A percentile compares a stretch with the other conserved stretches of the same genome.
Evolutionary conservation across 177 flowering plant genomes (phyloP).

Genomic region (Tripterygium wilfordii): DNA sequence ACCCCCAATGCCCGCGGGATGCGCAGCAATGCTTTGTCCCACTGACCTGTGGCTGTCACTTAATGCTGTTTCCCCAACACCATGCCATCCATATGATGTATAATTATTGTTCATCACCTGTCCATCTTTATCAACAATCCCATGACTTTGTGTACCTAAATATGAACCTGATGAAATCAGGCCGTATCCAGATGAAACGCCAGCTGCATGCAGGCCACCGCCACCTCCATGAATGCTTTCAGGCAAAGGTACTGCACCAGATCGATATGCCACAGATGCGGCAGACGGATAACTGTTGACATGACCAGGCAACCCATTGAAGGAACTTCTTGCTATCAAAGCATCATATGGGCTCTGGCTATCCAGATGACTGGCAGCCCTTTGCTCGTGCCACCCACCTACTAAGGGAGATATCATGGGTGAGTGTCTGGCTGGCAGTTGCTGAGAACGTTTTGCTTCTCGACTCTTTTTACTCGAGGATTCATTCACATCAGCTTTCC

Average conservation of each 20-base stretch:
- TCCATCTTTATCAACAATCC: constrained; percentile 5
- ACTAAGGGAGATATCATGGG: constrained; percentile 1
- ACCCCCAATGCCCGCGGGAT: constrained; percentile 7
- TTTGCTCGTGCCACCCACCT: constrained; percentile 14
- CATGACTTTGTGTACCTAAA: constrained; percentile 19
- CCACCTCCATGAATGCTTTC: constrained; percentile 4
- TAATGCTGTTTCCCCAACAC: constrained; percentile 13
- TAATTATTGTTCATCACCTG: constrained; percentile 8
- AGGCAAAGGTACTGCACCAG: constrained; percentile 8
- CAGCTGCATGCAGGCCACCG: constrained; percentile 5
- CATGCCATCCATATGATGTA: constrained; percentile 20
- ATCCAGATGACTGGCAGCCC: constrained; percentile 7
- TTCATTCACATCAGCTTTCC: constrained; percentile 29
- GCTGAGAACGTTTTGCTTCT: constrained; percentile 26
- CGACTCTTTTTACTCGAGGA: constrained; percentile 16
- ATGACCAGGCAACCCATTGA: constrained; percentile 9
- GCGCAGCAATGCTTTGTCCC: constrained; percentile 16
- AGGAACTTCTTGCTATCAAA: constrained; percentile 2
- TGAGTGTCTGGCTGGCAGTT: constrained; percentile 5
- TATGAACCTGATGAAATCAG: constrained; percentile 6
- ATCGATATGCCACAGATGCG: constrained; percentile 14
- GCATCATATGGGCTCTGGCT: constrained; percentile 10
- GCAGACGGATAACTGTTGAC: constrained; percentile 12
- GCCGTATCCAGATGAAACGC: constrained; percentile 3
- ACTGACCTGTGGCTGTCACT: constrained; percentile 11